phyloP scores from a whole-genome alignment of 371 early-diverging fungal species.

The Umbelopsis sp. region DNA sequence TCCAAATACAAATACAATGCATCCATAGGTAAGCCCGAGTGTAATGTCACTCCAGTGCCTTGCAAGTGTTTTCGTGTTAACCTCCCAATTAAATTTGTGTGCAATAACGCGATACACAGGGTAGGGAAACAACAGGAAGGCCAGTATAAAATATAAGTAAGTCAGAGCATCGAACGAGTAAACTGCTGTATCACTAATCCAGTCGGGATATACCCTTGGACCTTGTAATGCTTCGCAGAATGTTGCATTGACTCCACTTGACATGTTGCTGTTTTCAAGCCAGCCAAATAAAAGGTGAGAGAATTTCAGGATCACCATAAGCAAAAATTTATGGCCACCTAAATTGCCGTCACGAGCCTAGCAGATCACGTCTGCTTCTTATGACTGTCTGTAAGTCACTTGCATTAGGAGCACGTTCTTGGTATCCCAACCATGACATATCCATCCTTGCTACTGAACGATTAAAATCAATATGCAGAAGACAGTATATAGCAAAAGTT shows the following conservation, averaged over 20 bases:
- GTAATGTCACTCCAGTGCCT: constrained; percentile 71
- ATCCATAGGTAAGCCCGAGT: constrained; percentile 58
- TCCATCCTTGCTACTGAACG: too few species aligned
- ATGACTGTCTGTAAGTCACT: too few species aligned
- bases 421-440: too few species aligned
- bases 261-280: background rate
- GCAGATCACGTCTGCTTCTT: too few species aligned
- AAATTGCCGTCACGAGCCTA: background rate
- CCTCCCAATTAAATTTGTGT: constrained; percentile 67
- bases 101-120: constrained; percentile 60
- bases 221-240: background rate
- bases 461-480: too few species aligned
- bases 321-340: background rate
- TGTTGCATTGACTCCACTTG: background rate
- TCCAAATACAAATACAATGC: constrained; percentile 82
- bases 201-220: background rate
- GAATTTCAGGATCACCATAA: background rate
- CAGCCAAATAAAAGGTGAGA: background rate
- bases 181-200: constrained; percentile 34
- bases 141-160: constrained; percentile 58
- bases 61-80: constrained; percentile 60
- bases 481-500: too few species aligned
- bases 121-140: constrained; percentile 60
- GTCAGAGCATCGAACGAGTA: constrained; percentile 56
- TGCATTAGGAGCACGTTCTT: too few species aligned